Evolutionary conservation across 1,284 basidiomycete genomes (phyloP).

Genomic region (Veloporphyrellus conicus): DNA sequence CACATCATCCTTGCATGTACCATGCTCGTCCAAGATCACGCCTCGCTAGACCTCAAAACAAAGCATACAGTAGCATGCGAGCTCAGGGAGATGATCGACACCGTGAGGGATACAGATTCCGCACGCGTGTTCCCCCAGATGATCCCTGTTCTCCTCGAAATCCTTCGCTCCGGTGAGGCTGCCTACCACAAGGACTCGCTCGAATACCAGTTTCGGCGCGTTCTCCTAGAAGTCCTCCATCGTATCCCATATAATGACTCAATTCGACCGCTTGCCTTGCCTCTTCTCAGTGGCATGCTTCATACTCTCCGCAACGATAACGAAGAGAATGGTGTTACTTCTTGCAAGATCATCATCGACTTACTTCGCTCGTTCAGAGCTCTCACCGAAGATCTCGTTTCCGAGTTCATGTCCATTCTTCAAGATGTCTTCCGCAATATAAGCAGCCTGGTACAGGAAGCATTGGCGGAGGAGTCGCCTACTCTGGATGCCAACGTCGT

Average conservation of each 20-base stretch:
- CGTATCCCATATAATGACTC: slow-evolving; percentile 82
- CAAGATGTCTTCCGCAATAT: slow-evolving; percentile 79
- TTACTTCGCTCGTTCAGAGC: slow-evolving; percentile 63
- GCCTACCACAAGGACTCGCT: slow-evolving; percentile 73
- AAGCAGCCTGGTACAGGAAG: slow-evolving; percentile 69
- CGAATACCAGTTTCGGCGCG: slow-evolving; percentile 85
- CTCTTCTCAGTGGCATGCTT: slow-evolving; percentile 76
- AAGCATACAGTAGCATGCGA: slow-evolving; percentile 73
- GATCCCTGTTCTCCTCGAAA: slow-evolving; percentile 76
- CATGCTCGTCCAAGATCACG: not conserved
- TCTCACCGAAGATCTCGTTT: slow-evolving; percentile 75
- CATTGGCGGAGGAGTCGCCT: slow-evolving; percentile 65
- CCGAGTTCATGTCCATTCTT: slow-evolving; percentile 77
- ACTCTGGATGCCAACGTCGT: slow-evolving; percentile 53
- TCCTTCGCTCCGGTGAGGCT: slow-evolving; percentile 74
- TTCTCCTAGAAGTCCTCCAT: slow-evolving; percentile 84
- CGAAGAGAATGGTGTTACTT: slow-evolving; percentile 90
- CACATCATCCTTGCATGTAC: slow-evolving; percentile 2
- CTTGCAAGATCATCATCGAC: slow-evolving; percentile 92
- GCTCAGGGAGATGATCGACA: slow-evolving; percentile 84
- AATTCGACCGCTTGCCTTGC: slow-evolving; percentile 65
- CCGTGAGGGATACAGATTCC: slow-evolving; percentile 77
- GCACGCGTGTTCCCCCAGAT: slow-evolving; percentile 66
- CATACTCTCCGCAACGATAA: slow-evolving; percentile 86
- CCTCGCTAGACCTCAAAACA: slow-evolving; percentile 58